Conservation (phyloP, 441 rosid species). For the Gossypium schwendimanii region DNA sequence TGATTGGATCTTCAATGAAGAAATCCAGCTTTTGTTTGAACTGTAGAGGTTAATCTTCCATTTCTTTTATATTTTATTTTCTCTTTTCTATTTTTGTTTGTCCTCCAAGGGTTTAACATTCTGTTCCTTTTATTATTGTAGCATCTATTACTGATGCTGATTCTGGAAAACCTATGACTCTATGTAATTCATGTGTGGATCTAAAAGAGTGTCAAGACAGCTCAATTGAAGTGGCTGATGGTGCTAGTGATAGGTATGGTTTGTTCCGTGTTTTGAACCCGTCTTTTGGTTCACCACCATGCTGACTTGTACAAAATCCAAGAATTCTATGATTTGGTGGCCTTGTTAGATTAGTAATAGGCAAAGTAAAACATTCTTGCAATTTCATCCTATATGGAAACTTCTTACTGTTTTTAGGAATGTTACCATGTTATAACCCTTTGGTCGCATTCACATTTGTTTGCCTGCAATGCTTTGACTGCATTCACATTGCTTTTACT, state of each 20-base stretch:
- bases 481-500: neutral
- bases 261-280: neutral
- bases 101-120: neutral
- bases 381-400: neutral
- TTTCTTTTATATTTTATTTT: conserved; percentile 7
- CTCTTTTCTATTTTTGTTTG: neutral
- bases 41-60: conserved; percentile 64
- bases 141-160: conserved; percentile 30
- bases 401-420: neutral
- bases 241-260: conserved; percentile 38
- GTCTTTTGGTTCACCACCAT: neutral
- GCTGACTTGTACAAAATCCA: neutral
- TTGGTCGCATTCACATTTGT: neutral
- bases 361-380: neutral
- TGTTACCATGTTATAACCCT: neutral
- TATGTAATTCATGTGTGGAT: conserved; percentile 49
- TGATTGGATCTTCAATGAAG: conserved; percentile 44
- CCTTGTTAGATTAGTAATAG: neutral
- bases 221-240: conserved; percentile 25
- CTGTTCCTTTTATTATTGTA: conserved; percentile 24
- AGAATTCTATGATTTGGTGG: neutral
- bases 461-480: neutral
- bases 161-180: conserved; percentile 29
- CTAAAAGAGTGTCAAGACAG: conserved; percentile 28
- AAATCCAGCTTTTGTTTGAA: conserved; percentile 56